Base-by-base conservation (phyloP, 192 early-diverging fungal species). In the Mortierella alpina region DNA sequence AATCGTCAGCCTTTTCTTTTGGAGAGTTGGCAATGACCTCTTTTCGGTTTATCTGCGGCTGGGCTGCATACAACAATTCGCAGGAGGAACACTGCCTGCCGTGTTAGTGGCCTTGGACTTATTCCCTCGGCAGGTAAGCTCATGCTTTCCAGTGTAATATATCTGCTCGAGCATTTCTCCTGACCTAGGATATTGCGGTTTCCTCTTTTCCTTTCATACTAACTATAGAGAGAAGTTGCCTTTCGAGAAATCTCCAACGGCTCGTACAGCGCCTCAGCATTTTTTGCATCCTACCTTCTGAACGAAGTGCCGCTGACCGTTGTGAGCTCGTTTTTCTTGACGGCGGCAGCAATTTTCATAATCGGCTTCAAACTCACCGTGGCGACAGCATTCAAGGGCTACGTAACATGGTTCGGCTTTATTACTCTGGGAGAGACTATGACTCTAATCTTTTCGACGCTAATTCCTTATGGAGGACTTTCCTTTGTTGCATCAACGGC, bases 211-310 rank as follows among this genome's bases (percentile, higher is more conserved):
- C 11, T 44, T 13, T 39, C 17, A n/a, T 45, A 41, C 14, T 2
- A 45, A 56, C 3, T 23, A 50, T 23, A 73, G 72, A 48, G 63
- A 52, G 57, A 59, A 11, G 31, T 73, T 13, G 72, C 72, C 1
- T 60, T 59, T 53, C 42, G 72, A 18, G 72, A 73, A 46, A 66
- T 73, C 46, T 60, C 63, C 13, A 57, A 73, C 31, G 72, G 63
- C n/a, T n/a, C 40, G 4, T 73, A 73, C 22, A 31, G 63, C 23
- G 63, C 63, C 0, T 47, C 72, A 5, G 39, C 72, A 12, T 73
- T 73, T 18, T 17, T 66, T 1, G 7, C 60, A 1, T 57, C 72
- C 1, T 73, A 52, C 48, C 20, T 58, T n/a, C n/a, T 44, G 17
- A 73, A 73, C 50, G 72, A 73, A 41, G 5, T 73, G n/a, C 72